phyloP scores from a whole-genome alignment of 768 basidiomycete species.

The Astraeus odoratus region DNA sequence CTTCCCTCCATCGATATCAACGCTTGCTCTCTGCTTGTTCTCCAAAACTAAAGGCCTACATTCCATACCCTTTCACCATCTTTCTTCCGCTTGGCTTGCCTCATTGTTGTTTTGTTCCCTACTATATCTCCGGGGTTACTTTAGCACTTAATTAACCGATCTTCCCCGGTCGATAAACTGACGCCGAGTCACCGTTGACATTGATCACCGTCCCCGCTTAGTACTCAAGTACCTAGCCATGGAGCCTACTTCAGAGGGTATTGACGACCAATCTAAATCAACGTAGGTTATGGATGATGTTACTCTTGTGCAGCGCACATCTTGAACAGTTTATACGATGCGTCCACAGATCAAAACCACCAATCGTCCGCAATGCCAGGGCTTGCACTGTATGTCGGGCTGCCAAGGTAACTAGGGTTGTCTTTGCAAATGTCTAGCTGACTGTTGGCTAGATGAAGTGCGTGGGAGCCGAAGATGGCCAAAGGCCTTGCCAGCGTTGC shows the following conservation, averaged over 20 bases:
- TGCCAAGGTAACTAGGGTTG: conserved; percentile 53
- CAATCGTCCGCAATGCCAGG: conserved; percentile 43
- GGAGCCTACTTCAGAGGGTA: conserved; percentile 21
- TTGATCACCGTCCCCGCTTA: conserved; percentile 29
- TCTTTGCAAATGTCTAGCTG: conserved; percentile 12
- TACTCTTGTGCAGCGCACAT: conserved; percentile 7
- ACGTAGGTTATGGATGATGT: conserved; percentile 12
- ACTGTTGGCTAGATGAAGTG: conserved; percentile 70
- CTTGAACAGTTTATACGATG: conserved; percentile 3
- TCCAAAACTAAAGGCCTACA: conserved; percentile 3
- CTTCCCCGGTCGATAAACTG: conserved; percentile 35
- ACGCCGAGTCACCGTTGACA: conserved; percentile 34
- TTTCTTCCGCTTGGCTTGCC: conserved; percentile 1
- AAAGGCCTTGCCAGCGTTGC: conserved; percentile 77
- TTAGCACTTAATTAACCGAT: conserved; percentile 34
- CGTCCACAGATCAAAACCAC: conserved; percentile 31
- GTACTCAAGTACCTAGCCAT: conserved; percentile 14
- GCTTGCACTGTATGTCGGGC: conserved; percentile 83
- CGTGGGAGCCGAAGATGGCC: conserved; percentile 81
- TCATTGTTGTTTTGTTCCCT: conserved; percentile 8
- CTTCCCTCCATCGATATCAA: conserved; percentile 26
- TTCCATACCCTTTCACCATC: conserved; percentile 1
- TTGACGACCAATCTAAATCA: conserved; percentile 26
- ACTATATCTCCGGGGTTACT: conserved; percentile 16
- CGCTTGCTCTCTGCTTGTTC: conserved; percentile 10